Evolutionary conservation across 257 asterid genomes (phyloP).

Genomic region (Echium plantagineum): DNA sequence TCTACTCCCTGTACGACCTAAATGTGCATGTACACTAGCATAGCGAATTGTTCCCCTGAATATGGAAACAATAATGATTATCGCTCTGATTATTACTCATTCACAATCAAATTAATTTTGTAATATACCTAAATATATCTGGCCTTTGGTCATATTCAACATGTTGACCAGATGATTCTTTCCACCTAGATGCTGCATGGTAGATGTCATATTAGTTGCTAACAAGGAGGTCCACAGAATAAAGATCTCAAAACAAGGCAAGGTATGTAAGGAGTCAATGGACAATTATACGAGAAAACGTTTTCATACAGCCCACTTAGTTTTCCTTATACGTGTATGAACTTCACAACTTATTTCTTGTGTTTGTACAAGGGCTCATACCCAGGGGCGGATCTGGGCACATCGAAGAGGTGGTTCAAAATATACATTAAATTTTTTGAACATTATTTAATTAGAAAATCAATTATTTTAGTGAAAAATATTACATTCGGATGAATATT

Average conservation of each 20-base stretch:
- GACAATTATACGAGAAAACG: background rate
- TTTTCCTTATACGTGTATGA: background rate
- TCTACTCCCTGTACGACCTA: background rate
- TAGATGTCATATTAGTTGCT: conserved; percentile 2
- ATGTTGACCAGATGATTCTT: background rate
- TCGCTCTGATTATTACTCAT: background rate
- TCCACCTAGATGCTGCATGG: conserved; percentile 1
- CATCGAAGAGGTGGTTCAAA: no score
- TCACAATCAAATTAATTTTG: background rate
- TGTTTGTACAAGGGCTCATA: conserved; percentile 4
- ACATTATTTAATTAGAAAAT: no score
- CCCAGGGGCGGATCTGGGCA: no score
- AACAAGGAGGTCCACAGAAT: background rate
- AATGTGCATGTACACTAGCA: conserved; percentile 4
- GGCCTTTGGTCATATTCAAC: conserved; percentile 1
- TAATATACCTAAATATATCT: background rate
- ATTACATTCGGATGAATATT: no score
- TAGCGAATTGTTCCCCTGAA: background rate
- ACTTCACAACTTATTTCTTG: background rate
- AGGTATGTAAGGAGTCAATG: background rate
- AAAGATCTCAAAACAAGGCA: background rate
- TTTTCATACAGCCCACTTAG: background rate
- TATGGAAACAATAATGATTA: no score
- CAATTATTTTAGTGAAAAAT: no score
- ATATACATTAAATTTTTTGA: no score